These are phyloP conservation scores for Tolypocladium ovalisporum DNA, from an alignment of 2,329 filamentous ascomycete species.

Conservation along the genomic window DNA sequence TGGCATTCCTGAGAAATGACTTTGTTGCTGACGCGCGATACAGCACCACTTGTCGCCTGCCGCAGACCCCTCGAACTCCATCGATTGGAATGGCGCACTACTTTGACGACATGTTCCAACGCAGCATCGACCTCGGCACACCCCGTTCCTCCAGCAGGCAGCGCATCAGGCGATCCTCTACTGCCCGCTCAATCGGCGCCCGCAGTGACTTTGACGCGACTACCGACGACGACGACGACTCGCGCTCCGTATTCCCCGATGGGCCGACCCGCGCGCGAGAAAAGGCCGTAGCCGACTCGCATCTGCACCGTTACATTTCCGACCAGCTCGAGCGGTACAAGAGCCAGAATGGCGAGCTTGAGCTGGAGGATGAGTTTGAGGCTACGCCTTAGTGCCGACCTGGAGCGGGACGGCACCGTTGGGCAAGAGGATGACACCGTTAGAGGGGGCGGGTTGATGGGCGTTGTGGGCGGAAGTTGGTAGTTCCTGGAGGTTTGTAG, in stretches of 20 bases:
- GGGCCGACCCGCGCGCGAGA: conserved; percentile 34
- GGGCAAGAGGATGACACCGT: not conserved
- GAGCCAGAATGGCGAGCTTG: conserved; percentile 15
- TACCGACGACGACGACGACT: conserved; percentile 33
- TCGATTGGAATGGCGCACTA: conserved; percentile 79
- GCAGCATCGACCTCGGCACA: conserved; percentile 23
- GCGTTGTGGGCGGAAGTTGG: not conserved
- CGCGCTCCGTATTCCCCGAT: conserved; percentile 19
- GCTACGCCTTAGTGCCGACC: conserved; percentile 18
- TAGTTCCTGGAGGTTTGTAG: not conserved
- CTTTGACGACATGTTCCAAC: conserved; percentile 77
- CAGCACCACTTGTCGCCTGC: conserved; percentile 78
- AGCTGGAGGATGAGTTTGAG: conserved; percentile 36
- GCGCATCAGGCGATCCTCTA: conserved; percentile 65
- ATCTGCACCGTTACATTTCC: conserved; percentile 71
- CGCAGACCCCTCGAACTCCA: conserved; percentile 85
- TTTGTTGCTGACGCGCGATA: not conserved
- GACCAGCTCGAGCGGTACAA: conserved; percentile 67
- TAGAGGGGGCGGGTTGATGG: not conserved
- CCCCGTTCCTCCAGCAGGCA: conserved; percentile 31
- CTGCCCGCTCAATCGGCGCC: conserved; percentile 70
- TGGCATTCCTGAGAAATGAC: not conserved
- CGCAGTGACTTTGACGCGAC: conserved; percentile 63
- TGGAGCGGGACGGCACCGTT: not conserved
- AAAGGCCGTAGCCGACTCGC: conserved; percentile 48